Evolutionary conservation across 148 eudicot genomes (phyloP), one percentile per base, ranked within the genome.

Genomic region (Rhododendron ferrugineum): DNA sequence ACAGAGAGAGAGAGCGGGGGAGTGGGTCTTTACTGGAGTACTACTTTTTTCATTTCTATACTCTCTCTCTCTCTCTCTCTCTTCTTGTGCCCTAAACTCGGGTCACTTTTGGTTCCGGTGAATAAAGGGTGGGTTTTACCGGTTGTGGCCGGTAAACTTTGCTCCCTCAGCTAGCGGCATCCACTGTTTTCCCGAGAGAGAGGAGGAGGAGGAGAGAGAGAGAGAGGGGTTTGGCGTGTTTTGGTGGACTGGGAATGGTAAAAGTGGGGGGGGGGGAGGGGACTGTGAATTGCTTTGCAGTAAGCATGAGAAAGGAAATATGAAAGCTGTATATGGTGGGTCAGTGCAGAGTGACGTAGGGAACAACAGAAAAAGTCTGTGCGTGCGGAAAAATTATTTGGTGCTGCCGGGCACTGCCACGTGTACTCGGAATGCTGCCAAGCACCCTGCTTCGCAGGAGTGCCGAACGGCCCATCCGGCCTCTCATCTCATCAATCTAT

Each of bases 301-400:
- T 40, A 46, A 78, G 83, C 86, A 78, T 62, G 86, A 78, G 64
- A 78, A 20, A 56, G 82, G 82, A 84, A 84, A 78, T 20, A 78
- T 46, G 52, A 44, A 34, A 54, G 73, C 58, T 80, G 37, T 40
- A 50, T 40, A 34, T 62, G 30, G 30, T 62, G 70, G 70, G 70
- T 79, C 60, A 42, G 54, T 32, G 32, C 66, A 58, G 32, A 77
- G 36, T 84, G 86, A 84, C 86, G 86, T 77, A 28, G 42, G 40
- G 54, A 42, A 30, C 42, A 80, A 49, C 81, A 15, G 32, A 80
- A 50, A 52, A 52, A 46, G 6, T 26, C 34, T 26, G 40, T 4
- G 36, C 6, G 36, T 28, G 70, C 11, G 13, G 70, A 8, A 56
- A 56, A 56, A 56, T 56, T 50, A 50, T 50, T 11, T 11, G 16